phyloP scores from a whole-genome alignment of 495 filamentous ascomycete species.

The Aspergillus carlsbadensis region DNA sequence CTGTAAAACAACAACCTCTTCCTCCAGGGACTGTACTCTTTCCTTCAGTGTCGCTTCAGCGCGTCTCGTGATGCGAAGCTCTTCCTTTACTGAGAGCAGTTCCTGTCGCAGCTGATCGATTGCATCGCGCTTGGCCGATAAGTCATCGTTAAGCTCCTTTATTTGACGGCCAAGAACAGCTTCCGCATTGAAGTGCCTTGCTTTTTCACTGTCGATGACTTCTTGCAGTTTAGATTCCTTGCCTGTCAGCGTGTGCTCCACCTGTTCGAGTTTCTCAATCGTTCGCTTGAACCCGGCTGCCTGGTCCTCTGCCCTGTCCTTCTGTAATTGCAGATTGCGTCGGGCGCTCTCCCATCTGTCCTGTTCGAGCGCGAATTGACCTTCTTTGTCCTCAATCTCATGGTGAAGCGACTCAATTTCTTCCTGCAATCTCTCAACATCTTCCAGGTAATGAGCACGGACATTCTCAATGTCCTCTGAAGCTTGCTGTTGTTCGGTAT shows the following conservation, averaged over 20 bases:
- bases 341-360: slow-evolving; percentile 70
- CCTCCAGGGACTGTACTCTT: slow-evolving; percentile 72
- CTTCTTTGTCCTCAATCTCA: slow-evolving; percentile 73
- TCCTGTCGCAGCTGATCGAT: slow-evolving; percentile 58
- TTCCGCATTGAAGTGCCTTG: slow-evolving; percentile 56
- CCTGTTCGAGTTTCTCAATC: slow-evolving; percentile 67
- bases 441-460: slow-evolving; percentile 58
- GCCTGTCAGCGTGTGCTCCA: slow-evolving; percentile 62
- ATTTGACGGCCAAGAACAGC: slow-evolving; percentile 55
- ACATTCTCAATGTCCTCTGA: slow-evolving; percentile 58
- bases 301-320: slow-evolving; percentile 65
- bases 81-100: slow-evolving; percentile 61
- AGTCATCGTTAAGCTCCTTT: slow-evolving; percentile 55
- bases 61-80: slow-evolving; percentile 64
- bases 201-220: slow-evolving; percentile 57
- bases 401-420: slow-evolving; percentile 68
- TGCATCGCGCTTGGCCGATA: slow-evolving; percentile 51
- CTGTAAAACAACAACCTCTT: slow-evolving; percentile 77
- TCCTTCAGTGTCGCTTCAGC: slow-evolving; percentile 63
- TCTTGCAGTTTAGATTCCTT: slow-evolving; percentile 66
- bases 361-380: slow-evolving; percentile 64
- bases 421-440: slow-evolving; percentile 62
- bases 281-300: slow-evolving; percentile 68
- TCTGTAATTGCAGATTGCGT: slow-evolving; percentile 62
- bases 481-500: slow-evolving; percentile 58